Base-by-base conservation (phyloP, 1,284 basidiomycete genomes). In the Pascua guehoae region DNA sequence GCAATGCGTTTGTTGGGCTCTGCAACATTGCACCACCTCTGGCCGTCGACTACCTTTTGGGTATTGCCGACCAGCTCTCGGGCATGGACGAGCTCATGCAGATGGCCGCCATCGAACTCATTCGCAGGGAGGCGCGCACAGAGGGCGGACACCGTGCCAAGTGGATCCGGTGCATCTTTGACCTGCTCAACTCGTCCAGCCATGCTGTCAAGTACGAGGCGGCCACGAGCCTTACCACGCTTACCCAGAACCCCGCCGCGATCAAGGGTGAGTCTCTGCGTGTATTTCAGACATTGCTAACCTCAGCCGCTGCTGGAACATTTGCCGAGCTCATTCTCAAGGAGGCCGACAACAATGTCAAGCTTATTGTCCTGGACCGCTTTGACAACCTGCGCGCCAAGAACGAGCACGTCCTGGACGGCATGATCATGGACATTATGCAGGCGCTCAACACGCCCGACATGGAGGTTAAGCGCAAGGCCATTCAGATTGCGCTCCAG, bases 331-430 rank as follows among this genome's bases (percentile, higher is more conserved):
- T 98, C 55, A 87, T 94, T 57, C 83, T 89, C 72, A 95, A 94
- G 79, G 94, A 97, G 79, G 92, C 92, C 2, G 95, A 98, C 81
- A 99, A 98, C 81, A 99, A 98, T 68, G 95, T 98, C 78, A 98
- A 98, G 79, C 85, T 98, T 57, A 98, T 98, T 64, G 96, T 98
- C 11, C 84, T 99, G 39, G 91, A 96, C 72, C 86, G 96, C 48
- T 85, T 99, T 46, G 91, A 98, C 56, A 78, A 78, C 24, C 82
- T 99, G 16, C 85, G 91, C 40, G 80, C 85, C 36, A 91, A 88
- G 71, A 93, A 98, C 76, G 92, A 91, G 40, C 89, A 91, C 72
- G 87, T 97, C 50, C 80, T 98, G 48, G 93, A 98, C 73, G 83
- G 87, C 9, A 84, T 98, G 60, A 92, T 95, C 65, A 95, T 97